phyloP scores from a whole-genome alignment of 1,139 yeast genomes.

The Saccharomycopsis hybrid region DNA sequence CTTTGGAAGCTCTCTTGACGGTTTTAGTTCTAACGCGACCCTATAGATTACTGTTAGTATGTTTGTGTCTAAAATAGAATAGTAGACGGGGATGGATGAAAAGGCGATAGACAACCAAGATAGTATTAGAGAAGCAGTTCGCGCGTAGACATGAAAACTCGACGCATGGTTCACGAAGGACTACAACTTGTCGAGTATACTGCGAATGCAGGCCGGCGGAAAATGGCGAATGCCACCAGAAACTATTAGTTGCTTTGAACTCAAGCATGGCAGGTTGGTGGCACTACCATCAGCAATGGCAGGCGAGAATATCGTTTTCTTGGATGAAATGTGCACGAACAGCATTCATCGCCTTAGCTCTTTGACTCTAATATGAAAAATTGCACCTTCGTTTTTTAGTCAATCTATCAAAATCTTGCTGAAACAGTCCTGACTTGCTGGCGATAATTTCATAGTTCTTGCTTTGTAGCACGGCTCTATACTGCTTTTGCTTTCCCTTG shows the following conservation, averaged over 20 bases:
- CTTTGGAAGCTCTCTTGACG: constrained; percentile 99
- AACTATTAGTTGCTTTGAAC: background rate
- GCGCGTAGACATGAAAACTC: background rate
- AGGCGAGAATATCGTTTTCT: no score
- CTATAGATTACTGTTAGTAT: constrained; percentile 33
- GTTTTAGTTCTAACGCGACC: constrained; percentile 99
- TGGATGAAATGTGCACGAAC: no score
- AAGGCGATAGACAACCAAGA: background rate
- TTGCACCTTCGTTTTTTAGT: background rate
- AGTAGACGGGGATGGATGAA: background rate
- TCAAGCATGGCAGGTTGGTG: no score
- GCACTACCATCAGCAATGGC: no score
- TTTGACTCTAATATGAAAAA: background rate
- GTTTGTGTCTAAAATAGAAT: background rate
- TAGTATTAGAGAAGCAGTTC: background rate
- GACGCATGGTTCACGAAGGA: background rate
- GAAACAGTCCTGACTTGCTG: background rate
- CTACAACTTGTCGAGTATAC: no score
- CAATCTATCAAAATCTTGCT: background rate
- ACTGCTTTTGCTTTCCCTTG: background rate
- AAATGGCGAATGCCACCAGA: no score
- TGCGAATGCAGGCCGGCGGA: no score
- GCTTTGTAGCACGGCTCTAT: no score
- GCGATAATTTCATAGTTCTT: background rate
- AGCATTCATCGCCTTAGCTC: no score